These are phyloP conservation scores for Populus hybrid DNA, from an alignment of 441 rosid genomes.

Conservation along the genomic window DNA sequence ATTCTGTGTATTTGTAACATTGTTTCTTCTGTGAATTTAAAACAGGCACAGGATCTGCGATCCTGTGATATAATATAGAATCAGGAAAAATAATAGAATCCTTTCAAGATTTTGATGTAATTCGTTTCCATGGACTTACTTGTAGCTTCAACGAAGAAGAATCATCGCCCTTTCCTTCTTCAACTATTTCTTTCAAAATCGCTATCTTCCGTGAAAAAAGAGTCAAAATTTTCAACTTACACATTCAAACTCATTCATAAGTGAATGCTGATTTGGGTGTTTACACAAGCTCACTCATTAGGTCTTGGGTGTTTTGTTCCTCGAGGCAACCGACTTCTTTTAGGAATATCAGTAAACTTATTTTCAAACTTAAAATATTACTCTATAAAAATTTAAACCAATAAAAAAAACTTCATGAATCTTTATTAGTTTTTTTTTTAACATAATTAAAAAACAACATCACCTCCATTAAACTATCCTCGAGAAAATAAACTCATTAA, in stretches of 20 bases:
- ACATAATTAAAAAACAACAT: too few species aligned
- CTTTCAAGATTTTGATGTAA: slow-evolving; percentile 76
- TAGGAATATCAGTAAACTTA: too few species aligned
- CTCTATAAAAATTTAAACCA: too few species aligned
- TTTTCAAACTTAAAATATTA: too few species aligned
- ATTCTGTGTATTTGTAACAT: not conserved
- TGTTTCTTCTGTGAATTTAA: not conserved
- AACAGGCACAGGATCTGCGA: slow-evolving; percentile 79
- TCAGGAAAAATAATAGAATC: slow-evolving; percentile 15
- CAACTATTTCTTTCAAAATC: slow-evolving; percentile 33
- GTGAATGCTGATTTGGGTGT: too few species aligned
- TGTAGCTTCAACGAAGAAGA: slow-evolving; percentile 27
- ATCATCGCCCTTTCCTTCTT: slow-evolving; percentile 14
- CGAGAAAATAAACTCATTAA: too few species aligned
- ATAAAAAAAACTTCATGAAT: too few species aligned
- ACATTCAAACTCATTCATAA: not conserved
- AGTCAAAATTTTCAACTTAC: slow-evolving; percentile 58
- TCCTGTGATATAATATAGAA: slow-evolving; percentile 12
- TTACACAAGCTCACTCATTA: slow-evolving; percentile 18
- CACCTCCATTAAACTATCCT: rapidly evolving
- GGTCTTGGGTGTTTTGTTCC: too few species aligned
- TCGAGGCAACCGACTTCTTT: too few species aligned
- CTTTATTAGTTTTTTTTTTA: too few species aligned
- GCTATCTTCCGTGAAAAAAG: slow-evolving; percentile 58
- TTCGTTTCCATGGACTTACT: slow-evolving; percentile 83